Evolutionary conservation across 495 filamentous ascomycete genomes (phyloP).

Genomic region (Bathelium albidoporum): DNA sequence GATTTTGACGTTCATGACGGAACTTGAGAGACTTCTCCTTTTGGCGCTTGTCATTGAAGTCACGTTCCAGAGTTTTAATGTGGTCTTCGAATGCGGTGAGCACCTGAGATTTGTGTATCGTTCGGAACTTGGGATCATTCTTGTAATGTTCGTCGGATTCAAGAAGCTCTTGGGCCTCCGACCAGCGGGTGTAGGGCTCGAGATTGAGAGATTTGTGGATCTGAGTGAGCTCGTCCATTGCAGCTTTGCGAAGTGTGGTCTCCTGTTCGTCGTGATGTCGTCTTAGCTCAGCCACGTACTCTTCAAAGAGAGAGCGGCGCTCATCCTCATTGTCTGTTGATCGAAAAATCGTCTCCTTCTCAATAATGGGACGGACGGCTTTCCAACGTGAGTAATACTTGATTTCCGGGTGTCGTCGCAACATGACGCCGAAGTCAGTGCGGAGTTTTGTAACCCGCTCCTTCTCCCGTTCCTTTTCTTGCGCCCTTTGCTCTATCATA

Average conservation of each 20-base stretch:
- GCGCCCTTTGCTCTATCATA: constrained; percentile 74
- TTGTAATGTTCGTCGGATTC: constrained; percentile 69
- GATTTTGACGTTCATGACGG: constrained; percentile 71
- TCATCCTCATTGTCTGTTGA: constrained; percentile 82
- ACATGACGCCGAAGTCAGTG: constrained; percentile 90
- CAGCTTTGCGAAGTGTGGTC: constrained; percentile 58
- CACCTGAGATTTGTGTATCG: constrained; percentile 79
- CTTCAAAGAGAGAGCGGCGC: constrained; percentile 85
- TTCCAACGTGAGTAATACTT: constrained; percentile 97
- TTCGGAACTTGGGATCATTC: constrained; percentile 77
- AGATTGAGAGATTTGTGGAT: constrained; percentile 76
- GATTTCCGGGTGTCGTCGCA: constrained; percentile 93
- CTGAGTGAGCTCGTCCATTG: constrained; percentile 71
- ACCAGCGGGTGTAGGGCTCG: constrained; percentile 92
- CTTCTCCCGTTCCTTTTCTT: constrained; percentile 91
- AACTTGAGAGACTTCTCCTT: constrained; percentile 70
- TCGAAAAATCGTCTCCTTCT: constrained; percentile 89
- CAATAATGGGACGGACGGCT: constrained; percentile 87
- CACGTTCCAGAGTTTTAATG: constrained; percentile 80
- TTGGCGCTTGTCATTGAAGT: constrained; percentile 80
- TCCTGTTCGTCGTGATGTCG: constrained; percentile 68
- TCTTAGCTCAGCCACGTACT: constrained; percentile 79
- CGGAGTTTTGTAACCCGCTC: constrained; percentile 90
- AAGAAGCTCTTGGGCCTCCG: constrained; percentile 75
- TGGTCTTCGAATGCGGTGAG: constrained; percentile 90